phyloP scores from a whole-genome alignment of 176 grass and related monocot genomes.

The Melocanna baccifera region DNA sequence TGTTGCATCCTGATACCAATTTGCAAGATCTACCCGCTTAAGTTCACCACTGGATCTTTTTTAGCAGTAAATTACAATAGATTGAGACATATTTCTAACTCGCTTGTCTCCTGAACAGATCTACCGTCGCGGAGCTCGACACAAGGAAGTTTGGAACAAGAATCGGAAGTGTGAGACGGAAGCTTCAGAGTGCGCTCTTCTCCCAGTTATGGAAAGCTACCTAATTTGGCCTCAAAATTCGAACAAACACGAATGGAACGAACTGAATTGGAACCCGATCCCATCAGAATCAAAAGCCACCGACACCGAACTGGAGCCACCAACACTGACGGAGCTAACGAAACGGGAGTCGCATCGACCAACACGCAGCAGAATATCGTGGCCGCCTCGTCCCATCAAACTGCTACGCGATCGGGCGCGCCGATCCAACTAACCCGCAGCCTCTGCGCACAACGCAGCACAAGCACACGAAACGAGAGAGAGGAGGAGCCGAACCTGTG shows the following conservation, averaged over 20 bases:
- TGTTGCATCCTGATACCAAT: neutral
- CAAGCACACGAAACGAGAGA: neutral
- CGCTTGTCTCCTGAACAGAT: conserved; percentile 6
- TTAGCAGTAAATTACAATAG: neutral
- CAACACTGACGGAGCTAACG: conserved; percentile 5
- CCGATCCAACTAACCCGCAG: conserved; percentile 8
- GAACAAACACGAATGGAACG: neutral
- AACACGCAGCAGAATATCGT: neutral
- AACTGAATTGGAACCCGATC: neutral
- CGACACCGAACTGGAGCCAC: conserved; percentile 10
- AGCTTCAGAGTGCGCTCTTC: neutral
- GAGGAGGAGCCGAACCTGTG: conserved; percentile 42
- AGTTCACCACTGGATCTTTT: neutral
- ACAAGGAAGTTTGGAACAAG: neutral
- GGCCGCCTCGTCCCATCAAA: neutral
- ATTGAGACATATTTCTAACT: neutral
- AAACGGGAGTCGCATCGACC: conserved; percentile 12
- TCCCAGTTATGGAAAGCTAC: neutral
- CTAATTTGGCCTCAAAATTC: neutral
- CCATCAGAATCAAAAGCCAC: conserved; percentile 16
- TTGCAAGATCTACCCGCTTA: conserved; percentile 10
- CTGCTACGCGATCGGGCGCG: conserved; percentile 9
- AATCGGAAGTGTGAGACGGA: neutral
- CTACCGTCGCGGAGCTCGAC: neutral
- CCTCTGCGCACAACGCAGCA: neutral